These are phyloP conservation scores for Nemophila menziesii DNA, from an alignment of 257 asterid genomes.

Conservation along the genomic window DNA sequence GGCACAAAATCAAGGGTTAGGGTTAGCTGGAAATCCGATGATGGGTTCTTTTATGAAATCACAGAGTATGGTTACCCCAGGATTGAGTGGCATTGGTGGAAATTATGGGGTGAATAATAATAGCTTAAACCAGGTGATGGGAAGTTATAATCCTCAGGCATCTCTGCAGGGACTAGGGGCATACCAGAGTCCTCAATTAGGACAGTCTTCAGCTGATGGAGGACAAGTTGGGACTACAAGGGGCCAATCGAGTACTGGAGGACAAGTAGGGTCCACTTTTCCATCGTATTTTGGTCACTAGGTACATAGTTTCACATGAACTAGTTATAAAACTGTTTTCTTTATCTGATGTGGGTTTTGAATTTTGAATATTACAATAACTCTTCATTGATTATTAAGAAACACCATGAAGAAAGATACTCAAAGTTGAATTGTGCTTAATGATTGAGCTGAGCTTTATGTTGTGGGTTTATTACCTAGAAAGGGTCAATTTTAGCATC, in stretches of 20 bases:
- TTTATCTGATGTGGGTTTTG: not conserved
- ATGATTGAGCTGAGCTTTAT: too few relatives aligned
- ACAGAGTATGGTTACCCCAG: conserved; percentile 21
- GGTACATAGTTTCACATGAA: conserved; percentile 16
- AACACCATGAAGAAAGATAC: too few relatives aligned
- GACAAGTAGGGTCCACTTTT: conserved; percentile 16
- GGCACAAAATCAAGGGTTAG: conserved; percentile 46
- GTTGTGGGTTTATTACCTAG: too few relatives aligned
- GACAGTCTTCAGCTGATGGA: conserved; percentile 29
- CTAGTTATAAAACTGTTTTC: not conserved
- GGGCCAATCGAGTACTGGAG: conserved; percentile 28
- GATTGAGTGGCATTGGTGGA: conserved; percentile 33
- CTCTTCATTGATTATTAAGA: too few relatives aligned
- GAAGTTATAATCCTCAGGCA: conserved; percentile 44
- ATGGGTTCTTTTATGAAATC: conserved; percentile 37
- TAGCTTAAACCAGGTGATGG: conserved; percentile 32
- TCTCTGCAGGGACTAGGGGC: conserved; percentile 43
- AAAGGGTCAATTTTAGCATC: too few relatives aligned
- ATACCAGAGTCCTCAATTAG: conserved; percentile 14
- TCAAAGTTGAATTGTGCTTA: too few relatives aligned
- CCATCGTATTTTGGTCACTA: conserved; percentile 37
- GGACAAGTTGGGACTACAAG: conserved; percentile 19
- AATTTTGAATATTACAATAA: not conserved
- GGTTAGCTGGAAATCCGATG: conserved; percentile 35
- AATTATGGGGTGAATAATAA: conserved; percentile 37